Conservation (phyloP, 768 basidiomycete genomes). For the Leccinellum rugosiceps region DNA sequence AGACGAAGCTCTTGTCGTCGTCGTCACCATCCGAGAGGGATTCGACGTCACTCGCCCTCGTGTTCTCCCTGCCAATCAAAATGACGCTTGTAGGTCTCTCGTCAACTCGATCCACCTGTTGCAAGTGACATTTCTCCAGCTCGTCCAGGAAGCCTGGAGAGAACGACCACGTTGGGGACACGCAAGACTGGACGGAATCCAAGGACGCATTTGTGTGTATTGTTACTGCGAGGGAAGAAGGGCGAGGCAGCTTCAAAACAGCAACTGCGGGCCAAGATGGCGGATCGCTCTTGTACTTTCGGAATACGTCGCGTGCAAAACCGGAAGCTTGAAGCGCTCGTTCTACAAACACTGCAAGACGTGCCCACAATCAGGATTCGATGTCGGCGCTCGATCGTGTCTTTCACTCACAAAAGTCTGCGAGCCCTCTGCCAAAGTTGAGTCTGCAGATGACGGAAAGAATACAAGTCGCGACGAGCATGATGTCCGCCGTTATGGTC, state of each 20-base stretch:
- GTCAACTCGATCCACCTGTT: background rate
- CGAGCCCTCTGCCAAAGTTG: conserved; percentile 54
- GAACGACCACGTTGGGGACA: conserved; percentile 5
- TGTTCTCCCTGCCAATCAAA: background rate
- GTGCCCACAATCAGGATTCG: background rate
- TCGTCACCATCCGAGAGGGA: background rate
- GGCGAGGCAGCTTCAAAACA: background rate
- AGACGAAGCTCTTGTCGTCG: background rate
- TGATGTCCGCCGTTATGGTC: conserved; percentile 37
- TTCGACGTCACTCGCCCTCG: background rate
- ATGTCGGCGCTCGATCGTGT: background rate
- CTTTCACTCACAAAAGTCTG: conserved; percentile 44
- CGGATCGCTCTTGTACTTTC: background rate
- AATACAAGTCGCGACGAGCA: conserved; percentile 39
- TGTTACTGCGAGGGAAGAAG: background rate
- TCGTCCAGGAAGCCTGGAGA: background rate
- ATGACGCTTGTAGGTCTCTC: background rate
- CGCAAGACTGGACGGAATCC: background rate
- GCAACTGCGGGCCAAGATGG: background rate
- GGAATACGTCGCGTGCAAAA: conserved; percentile 17
- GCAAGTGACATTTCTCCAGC: background rate
- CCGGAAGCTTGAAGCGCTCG: conserved; percentile 13
- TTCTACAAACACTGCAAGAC: conserved; percentile 14
- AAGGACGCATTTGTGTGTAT: background rate
- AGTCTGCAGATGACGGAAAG: conserved; percentile 48